phyloP scores from a whole-genome alignment of 305 asterid species.

The Fraxinus nigra region DNA sequence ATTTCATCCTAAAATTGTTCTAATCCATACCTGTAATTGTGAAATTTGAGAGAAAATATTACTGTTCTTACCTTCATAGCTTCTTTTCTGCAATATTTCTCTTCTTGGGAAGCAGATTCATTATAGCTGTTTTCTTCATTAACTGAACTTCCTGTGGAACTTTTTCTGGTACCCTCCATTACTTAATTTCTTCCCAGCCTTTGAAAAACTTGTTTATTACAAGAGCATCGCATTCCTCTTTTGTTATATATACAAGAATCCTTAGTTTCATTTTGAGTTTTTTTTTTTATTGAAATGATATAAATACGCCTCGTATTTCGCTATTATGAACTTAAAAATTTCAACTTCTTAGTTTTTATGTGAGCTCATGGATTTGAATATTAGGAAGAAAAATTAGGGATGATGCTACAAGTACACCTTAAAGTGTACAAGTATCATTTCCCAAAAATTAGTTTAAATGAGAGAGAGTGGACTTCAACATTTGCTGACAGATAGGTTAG shows the following conservation, averaged over 20 bases:
- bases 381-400: background rate
- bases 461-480: slow-evolving; percentile 20
- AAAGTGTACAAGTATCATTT: background rate
- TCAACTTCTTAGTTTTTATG: slow-evolving; percentile 34
- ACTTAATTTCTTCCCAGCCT: background rate
- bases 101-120: slow-evolving; percentile 5
- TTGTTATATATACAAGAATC: slow-evolving; percentile 20
- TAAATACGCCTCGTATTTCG: slow-evolving; percentile 23
- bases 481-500: slow-evolving; percentile 36
- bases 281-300: slow-evolving; percentile 19
- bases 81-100: slow-evolving; percentile 18
- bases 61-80: slow-evolving; percentile 25
- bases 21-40: background rate
- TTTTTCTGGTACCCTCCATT: slow-evolving; percentile 26
- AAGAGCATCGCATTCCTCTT: slow-evolving; percentile 11
- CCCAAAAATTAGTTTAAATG: background rate
- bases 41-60: background rate
- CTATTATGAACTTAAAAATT: slow-evolving; percentile 31
- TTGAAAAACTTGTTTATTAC: background rate
- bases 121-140: slow-evolving; percentile 21
- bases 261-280: slow-evolving; percentile 6
- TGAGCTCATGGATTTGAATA: slow-evolving; percentile 36
- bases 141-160: slow-evolving; percentile 16
- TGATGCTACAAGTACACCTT: background rate
- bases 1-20: background rate